Evolutionary conservation across 2,329 filamentous ascomycete species (phyloP), one percentile per base, ranked within the genome.

Genomic region (Trichophaea hybrida): DNA sequence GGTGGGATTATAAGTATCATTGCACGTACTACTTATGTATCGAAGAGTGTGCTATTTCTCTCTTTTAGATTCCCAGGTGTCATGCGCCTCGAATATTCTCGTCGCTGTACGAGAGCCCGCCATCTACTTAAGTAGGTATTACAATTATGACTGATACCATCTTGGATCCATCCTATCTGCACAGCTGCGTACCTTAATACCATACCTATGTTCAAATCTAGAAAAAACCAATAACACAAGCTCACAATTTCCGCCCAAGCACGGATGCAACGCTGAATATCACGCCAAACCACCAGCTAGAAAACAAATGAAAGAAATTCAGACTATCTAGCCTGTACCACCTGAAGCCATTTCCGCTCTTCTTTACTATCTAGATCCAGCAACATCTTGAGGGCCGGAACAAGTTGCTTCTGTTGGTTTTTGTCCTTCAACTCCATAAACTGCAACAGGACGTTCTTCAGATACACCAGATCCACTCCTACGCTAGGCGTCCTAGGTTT

Each of bases 281-380:
- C 46, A 50, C 17, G 8, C 13, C 13, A 50, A 50, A 15, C 10
- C 12, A 50, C 12, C 10, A 50, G 17, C 12, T 10, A n/a, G 10
- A n/a, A 50, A 50, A 50, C 12, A 50, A 50, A 50, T 10, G n/a
- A 50, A 50, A 50, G 46, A 50, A 24, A 50, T 43, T 13, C 10
- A 43, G 12, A 15, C 17, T 32, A 50, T 50, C 48, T 50, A 5
- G 8, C 13, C 61, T 80, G 77, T 13, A 94, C 83, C 2, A 85
- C 88, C 15, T 83, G 80, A 73, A 84, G 81, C 88, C 88, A 94
- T 73, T 88, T 91, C 73, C 93, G 84, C 73, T 93, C 86, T 67
- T 95, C 89, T 67, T 79, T 80, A 67, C 79, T 82, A 59, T 88
- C 84, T 73, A 91, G 88, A 66, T 82, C 80, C 69, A 93, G 73